Evolutionary conservation across 2,329 filamentous ascomycete species (phyloP), one percentile per base, ranked within the genome.

Genomic region (Dactylellina leptospora): DNA sequence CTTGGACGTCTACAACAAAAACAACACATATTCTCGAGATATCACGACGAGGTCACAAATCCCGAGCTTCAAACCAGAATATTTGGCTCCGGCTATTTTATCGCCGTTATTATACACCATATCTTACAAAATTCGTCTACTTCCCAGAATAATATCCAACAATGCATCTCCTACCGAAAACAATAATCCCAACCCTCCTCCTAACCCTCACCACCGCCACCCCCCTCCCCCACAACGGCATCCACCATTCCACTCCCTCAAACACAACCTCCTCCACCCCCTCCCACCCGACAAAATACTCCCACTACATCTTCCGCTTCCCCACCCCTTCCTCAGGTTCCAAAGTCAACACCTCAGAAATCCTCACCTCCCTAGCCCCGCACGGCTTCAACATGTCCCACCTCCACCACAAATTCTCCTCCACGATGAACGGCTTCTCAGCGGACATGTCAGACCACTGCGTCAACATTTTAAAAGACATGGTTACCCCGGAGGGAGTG

Each of bases 381-480:
- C 40, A 72, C 47, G 68, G 68, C 3, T 72, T 72, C 59, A 48
- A 72, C 59, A 60, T 45, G 30, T 47, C 53, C 16, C 68, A 64
- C 23, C 47, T 72, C 4, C 45, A 59, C 53, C 51, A 64, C 47
- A 59, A 22, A 13, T 72, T 42, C 38, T 64, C 68, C 10, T 36
- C 51, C 16, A 42, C 38, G 22, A 59, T 77, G 62, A 76, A 76
- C 47, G 76, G 76, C 2, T 76, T 77, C 45, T 59, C 75, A 16
- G 75, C 73, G 1, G 50, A 61, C 13, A 68, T 77, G 36, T 75
- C 75, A 6, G 62, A 63, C 3, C 75, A 76, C 61, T 75, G 75
- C 22, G 63, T 75, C 42, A 40, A 28, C 4, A 44, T 55, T 13
- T 55, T 77, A 13, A 56, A 45, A 23, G 50, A 23, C 27, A 74